Evolutionary conservation across 2,329 filamentous ascomycete species (phyloP).

Genomic region (Pseudogymnoascus sp.): DNA sequence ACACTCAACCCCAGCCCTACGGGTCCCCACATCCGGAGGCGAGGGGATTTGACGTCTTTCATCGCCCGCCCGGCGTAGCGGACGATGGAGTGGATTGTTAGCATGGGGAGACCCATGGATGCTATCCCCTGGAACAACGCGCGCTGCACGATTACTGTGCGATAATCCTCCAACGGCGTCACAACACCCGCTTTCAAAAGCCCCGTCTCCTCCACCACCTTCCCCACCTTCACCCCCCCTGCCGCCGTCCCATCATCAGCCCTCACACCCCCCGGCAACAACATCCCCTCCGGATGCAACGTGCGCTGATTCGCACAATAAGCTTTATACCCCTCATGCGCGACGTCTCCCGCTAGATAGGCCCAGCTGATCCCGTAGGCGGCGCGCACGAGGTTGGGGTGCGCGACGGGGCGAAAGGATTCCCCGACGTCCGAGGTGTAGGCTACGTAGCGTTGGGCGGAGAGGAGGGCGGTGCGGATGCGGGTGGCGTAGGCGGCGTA

Average conservation of each 20-base stretch:
- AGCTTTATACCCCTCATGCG: slow-evolving; percentile 89
- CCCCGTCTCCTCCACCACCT: too few species aligned
- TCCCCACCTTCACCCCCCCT: neutral
- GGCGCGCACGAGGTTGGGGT: slow-evolving; percentile 68
- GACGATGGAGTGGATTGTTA: slow-evolving; percentile 90
- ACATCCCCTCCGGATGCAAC: slow-evolving; percentile 56
- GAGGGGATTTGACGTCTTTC: slow-evolving; percentile 69
- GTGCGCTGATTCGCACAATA: slow-evolving; percentile 77
- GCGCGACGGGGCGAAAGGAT: slow-evolving; percentile 86
- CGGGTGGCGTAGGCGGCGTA: slow-evolving; percentile 90
- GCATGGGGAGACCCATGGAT: slow-evolving; percentile 86
- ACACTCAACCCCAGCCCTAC: slow-evolving; percentile 73
- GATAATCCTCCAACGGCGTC: slow-evolving; percentile 77
- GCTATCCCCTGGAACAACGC: slow-evolving; percentile 85
- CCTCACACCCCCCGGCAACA: neutral
- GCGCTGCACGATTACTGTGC: slow-evolving; percentile 83
- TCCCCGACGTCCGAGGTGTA: slow-evolving; percentile 97
- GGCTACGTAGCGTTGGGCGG: slow-evolving; percentile 89
- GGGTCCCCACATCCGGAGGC: slow-evolving; percentile 74
- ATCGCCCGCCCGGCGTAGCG: slow-evolving; percentile 79
- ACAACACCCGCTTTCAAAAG: too few species aligned
- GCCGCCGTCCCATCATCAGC: neutral
- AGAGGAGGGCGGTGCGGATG: slow-evolving; percentile 75
- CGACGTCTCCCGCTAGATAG: slow-evolving; percentile 84
- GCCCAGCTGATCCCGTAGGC: slow-evolving; percentile 91